Percentiles rank a stretch among this genome's conserved stretches.
phyloP scores from a whole-genome alignment of 2,329 filamentous ascomycete genomes.

The Aspergillus piperis region DNA sequence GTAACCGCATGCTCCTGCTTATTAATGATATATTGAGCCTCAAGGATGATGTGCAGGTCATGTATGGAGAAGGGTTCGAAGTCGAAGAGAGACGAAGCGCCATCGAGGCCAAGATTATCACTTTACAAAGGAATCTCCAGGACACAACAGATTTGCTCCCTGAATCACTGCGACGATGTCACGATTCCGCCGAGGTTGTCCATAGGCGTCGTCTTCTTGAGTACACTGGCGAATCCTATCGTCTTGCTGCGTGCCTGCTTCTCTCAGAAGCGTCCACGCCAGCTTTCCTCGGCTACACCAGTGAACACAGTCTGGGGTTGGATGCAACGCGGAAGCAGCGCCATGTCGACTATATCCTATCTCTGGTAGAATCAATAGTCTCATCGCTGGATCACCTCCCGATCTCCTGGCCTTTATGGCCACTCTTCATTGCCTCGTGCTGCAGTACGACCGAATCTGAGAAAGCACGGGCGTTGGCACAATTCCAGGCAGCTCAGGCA shows the following conservation, averaged over 20 bases:
- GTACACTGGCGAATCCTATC: slow-evolving; percentile 1
- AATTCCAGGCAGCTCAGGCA: background rate
- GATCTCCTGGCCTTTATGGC: slow-evolving; percentile 7
- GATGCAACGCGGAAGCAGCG: background rate
- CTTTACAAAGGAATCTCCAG: background rate
- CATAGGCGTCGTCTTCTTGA: background rate
- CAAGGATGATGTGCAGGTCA: background rate
- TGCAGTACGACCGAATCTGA: background rate
- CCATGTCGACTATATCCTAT: background rate
- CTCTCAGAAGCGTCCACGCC: slow-evolving; percentile 2
- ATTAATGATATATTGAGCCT: slow-evolving; percentile 4
- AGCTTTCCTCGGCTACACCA: background rate
- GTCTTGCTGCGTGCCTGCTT: slow-evolving; percentile 4
- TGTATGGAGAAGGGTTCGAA: background rate
- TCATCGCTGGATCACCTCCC: background rate
- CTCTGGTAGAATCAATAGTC: background rate
- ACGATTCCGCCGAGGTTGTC: background rate
- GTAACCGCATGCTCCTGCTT: slow-evolving; percentile 1
- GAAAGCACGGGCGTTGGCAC: background rate
- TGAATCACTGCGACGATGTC: background rate
- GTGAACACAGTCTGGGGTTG: background rate
- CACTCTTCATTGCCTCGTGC: slow-evolving; percentile 4
- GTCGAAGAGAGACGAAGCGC: background rate
- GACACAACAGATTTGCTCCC: background rate
- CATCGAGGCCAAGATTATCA: background rate